Evolutionary conservation across 164 flowering plant genomes (phyloP).

Genomic region (Euptelea pleiosperma): DNA sequence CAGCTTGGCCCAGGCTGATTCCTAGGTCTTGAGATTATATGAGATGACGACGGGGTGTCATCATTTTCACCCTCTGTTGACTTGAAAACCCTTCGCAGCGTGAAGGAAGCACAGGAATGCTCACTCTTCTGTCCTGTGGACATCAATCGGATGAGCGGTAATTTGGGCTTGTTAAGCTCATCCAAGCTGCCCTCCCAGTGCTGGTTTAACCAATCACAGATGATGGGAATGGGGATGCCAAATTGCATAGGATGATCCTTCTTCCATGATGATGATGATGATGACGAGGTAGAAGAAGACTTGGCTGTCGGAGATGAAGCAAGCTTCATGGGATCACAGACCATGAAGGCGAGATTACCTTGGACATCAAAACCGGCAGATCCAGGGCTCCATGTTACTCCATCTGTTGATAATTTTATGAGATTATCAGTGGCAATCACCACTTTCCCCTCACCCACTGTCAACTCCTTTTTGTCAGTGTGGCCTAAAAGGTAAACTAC

Average conservation of each 20-base stretch:
- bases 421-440: conserved; percentile 97
- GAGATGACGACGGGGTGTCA: conserved; percentile 56
- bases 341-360: conserved; percentile 97
- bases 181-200: conserved; percentile 98
- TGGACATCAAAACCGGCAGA: conserved; percentile 94
- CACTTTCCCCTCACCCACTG: conserved; percentile 90
- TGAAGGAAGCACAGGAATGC: conserved; percentile 81
- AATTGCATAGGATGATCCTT: conserved; percentile 80
- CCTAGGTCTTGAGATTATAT: conserved; percentile 34
- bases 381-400: conserved; percentile 81
- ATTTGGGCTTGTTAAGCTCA: conserved; percentile 82
- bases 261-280: conserved; percentile 79
- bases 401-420: conserved; percentile 83
- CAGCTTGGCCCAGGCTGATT: conserved; percentile 44
- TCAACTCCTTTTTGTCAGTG: conserved; percentile 55
- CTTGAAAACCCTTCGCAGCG: conserved; percentile 74
- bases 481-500: conserved; percentile 79
- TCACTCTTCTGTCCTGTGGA: conserved; percentile 88
- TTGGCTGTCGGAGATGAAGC: conserved; percentile 87
- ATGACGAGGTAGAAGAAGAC: conserved; percentile 70
- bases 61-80: conserved; percentile 53
- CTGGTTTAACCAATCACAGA: conserved; percentile 92
- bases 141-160: conserved; percentile 80
- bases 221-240: conserved; percentile 90
- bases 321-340: conserved; percentile 97